Percentiles rank a stretch among this genome's conserved stretches.
phyloP scores from a whole-genome alignment of 257 asterid genomes.

The Orobanche coerulescens region DNA sequence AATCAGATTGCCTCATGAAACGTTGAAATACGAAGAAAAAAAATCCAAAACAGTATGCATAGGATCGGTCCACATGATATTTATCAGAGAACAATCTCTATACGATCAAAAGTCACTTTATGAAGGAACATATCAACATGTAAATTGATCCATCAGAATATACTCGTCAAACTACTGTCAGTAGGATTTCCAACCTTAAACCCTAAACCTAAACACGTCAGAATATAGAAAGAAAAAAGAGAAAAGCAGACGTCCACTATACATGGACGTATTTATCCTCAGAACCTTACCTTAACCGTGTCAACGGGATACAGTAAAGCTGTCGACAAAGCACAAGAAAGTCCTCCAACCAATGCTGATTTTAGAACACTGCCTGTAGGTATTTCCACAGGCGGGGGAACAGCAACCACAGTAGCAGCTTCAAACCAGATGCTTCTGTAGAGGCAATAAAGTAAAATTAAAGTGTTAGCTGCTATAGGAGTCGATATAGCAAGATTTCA shows the following conservation, averaged over 20 bases:
- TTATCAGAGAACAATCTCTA: background rate
- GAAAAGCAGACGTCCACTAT: background rate
- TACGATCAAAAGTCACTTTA: background rate
- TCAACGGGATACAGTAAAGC: conserved; percentile 87
- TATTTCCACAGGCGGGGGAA: conserved; percentile 88
- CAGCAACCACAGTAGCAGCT: conserved; percentile 99
- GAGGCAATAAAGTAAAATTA: conserved; percentile 12
- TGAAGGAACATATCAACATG: background rate
- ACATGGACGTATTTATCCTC: conserved; percentile 6
- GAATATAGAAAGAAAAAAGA: background rate
- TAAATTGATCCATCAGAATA: background rate
- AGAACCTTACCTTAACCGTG: conserved; percentile 64
- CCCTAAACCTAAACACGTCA: conserved; percentile 1
- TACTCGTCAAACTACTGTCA: background rate
- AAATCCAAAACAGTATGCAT: background rate
- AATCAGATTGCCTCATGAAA: conserved; percentile 30
- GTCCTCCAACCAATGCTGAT: conserved; percentile 97
- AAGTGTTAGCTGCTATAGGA: conserved; percentile 12
- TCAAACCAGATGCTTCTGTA: conserved; percentile 95
- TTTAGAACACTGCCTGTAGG: conserved; percentile 91
- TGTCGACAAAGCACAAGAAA: conserved; percentile 91
- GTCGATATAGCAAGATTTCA: background rate
- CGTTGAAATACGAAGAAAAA: conserved; percentile 20
- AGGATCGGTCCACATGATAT: background rate
- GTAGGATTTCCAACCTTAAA: conserved; percentile 10